Conservation (phyloP, 768 basidiomycete genomes). For the Leucosporidium scottii region DNA sequence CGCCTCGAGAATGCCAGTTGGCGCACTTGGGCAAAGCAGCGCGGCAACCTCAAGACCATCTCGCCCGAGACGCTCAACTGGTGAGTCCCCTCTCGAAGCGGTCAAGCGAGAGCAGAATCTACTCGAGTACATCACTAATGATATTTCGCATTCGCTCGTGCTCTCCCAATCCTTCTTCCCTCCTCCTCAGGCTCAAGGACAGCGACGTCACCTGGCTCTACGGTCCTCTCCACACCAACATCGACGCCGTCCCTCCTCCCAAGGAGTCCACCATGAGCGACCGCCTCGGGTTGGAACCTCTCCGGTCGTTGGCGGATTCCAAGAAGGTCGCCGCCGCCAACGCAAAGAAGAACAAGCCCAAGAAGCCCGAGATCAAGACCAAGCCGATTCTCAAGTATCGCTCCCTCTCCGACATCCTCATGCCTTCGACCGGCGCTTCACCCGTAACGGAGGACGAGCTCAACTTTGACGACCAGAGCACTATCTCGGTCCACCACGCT, state of each 20-base stretch:
- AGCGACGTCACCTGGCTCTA: slow-evolving; percentile 99
- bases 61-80: slow-evolving; percentile 97
- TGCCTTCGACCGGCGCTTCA: slow-evolving; percentile 45
- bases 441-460: slow-evolving; percentile 22
- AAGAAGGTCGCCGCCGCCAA: slow-evolving; percentile 27
- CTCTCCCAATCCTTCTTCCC: neutral
- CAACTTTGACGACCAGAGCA: slow-evolving; percentile 22
- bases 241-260: slow-evolving; percentile 67
- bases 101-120: neutral
- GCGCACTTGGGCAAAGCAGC: slow-evolving; percentile 99
- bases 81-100: slow-evolving; percentile 49
- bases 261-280: slow-evolving; percentile 51
- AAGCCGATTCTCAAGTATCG: slow-evolving; percentile 97
- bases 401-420: slow-evolving; percentile 80
- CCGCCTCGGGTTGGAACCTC: slow-evolving; percentile 50
- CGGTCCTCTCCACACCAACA: slow-evolving; percentile 90
- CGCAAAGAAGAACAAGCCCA: slow-evolving; percentile 24
- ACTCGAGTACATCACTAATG: slow-evolving; percentile 2
- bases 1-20: slow-evolving; percentile 96
- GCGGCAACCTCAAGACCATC: slow-evolving; percentile 89
- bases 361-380: slow-evolving; percentile 33
- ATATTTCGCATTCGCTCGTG: neutral
- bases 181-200: slow-evolving; percentile 78
- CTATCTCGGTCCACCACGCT: slow-evolving; percentile 26
- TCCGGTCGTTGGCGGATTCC: slow-evolving; percentile 23